Base-by-base conservation (phyloP, 768 basidiomycete genomes). In the Cystofilobasidium ferigula region DNA sequence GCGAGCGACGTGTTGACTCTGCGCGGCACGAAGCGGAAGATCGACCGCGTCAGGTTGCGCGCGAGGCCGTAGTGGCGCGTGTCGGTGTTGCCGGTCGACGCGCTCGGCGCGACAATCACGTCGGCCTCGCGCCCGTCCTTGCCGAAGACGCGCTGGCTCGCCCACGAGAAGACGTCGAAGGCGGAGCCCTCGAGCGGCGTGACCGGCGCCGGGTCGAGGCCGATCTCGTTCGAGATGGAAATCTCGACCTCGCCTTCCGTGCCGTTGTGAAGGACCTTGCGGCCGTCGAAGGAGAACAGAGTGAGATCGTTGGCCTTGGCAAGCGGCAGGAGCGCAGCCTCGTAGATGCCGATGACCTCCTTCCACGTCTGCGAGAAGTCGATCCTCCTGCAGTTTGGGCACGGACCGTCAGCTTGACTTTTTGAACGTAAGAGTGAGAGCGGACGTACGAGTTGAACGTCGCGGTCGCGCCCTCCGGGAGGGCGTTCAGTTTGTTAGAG, bases 361-460 rank as follows among this genome's bases (percentile, higher is more conserved):
- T 68, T 57, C 24, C 57, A 47, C 14, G 65, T 61, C 58, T 67
- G 65, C 22, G 58, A 54, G 48, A 67, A 67, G 42, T 67, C 65
- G 42, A 67, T 67, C 14, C 65, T 48, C 1, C 51, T 54, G 30
- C 12, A 24, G 28, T 26, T 26, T 30, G 7, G n/a, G 45, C 3
- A 5, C 2, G n/a, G 20, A 5, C 4, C 45, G 20, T 16, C n/a
- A 24, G 45, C 20, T n/a, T 14, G 16, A 14, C 40, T 42, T 9
- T 3, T 12, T 10, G 14, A 10, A 16, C 28, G 30, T 20, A 24
- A 24, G n/a, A n/a, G 30, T 30, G 45, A 3, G 13, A n/a, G n/a
- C 5, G 18, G 14, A 54, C 30, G 10, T 28, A 54, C 20, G 59
- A 42, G 65, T 67, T 67, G 38, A 67, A 67, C 1, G 56, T 62